Evolutionary conservation across 75 land plant genomes (phyloP), one percentile per base, ranked within the genome.

Genomic region (Picea glauca): DNA sequence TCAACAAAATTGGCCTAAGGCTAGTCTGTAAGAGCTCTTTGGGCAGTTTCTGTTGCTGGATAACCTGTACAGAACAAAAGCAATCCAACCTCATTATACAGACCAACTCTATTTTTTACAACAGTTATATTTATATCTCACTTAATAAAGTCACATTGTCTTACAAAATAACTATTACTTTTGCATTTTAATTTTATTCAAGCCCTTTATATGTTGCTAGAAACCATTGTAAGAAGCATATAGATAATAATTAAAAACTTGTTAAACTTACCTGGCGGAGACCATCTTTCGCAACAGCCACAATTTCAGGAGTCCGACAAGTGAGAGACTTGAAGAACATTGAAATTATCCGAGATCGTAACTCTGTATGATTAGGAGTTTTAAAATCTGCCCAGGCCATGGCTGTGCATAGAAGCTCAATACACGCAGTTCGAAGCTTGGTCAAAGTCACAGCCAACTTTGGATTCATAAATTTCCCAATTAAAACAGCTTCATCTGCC

Each of bases 271-370:
- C 99, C 94, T 98, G 99, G 17, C 99, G 91, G 23, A 98, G 89
- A 7, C 99, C 99, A 78, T 98, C 99, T 81, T 93, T 98, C 26
- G 99, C 99, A 84, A 95, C 99, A 81, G 96, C 92, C 82, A 95
- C 96, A 80, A 98, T 95, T 86, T 95, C 99, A 33, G 99, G 99
- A 9, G 94, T 98, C 35, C 92, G 85, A 83, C 98, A 96, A 74
- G 99, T 98, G 67, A 98, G 82, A 38, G 99, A 95, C 87, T 98
- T 98, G 87, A 98, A 98, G 74, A 98, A 98, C 99, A 98, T 95
- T 26, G 99, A 88, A 78, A 95, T 98, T 18, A 95, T 90, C 62
- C 98, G 91, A 63, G 96, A 90, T 66, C 99, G 96, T 77, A 98
- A 75, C 31, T 98, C 99, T 76, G 90, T 67, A 85, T 95, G 93